Base-by-base conservation (phyloP, 1,284 basidiomycete genomes). In the Moesziomyces sp. region DNA sequence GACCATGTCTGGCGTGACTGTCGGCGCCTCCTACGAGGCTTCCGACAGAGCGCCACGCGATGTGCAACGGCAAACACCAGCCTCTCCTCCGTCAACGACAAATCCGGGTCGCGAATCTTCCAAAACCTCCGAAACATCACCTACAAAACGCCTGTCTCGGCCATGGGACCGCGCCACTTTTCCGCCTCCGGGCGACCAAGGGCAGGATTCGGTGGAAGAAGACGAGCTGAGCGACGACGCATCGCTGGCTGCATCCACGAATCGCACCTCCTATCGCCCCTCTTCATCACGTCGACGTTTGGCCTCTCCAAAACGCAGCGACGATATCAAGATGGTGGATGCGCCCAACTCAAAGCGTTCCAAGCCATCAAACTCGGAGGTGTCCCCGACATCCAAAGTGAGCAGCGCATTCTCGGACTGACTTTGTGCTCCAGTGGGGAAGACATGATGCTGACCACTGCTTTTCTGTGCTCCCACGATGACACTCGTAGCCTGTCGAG, bases 141-240 rank as follows among this genome's bases (percentile, higher is more conserved):
- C 34, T 3, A 46, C 56, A 7, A 56, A 51, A 43, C 58, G 55
- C 30, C 28, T 51, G 40, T 8, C 51, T 48, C 51, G 53, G 45
- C 53, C 59, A 34, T 52, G 66, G 56, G 40, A 56, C 28, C 54
- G 56, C 21, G 47, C 60, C 4, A 19, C 34, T 8, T 23, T 18
- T 23, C 47, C 42, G 4, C 21, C 47, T 34, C 7, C 14, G n/a
- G 14, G 35, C 6, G 30, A 28, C 13, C 8, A 30, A 28, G 46
- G 34, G 21, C 47, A 55, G 0, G 61, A 55, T 3, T 63, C 63
- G 1, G 59, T 52, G 3, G 70, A 73, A 24, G 70, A 73, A 21
- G 64, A 73, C 28, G 63, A 73, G 46, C 57, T 67, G 30, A 57
- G 56, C 46, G 70, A 73, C 24, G 62, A 62, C 13, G 1, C n/a